A percentile compares a stretch with the other conserved stretches of the same genome.
These are phyloP conservation scores for Calycina herbarum DNA, from an alignment of 2,329 filamentous ascomycete species.

Conservation along the genomic window DNA sequence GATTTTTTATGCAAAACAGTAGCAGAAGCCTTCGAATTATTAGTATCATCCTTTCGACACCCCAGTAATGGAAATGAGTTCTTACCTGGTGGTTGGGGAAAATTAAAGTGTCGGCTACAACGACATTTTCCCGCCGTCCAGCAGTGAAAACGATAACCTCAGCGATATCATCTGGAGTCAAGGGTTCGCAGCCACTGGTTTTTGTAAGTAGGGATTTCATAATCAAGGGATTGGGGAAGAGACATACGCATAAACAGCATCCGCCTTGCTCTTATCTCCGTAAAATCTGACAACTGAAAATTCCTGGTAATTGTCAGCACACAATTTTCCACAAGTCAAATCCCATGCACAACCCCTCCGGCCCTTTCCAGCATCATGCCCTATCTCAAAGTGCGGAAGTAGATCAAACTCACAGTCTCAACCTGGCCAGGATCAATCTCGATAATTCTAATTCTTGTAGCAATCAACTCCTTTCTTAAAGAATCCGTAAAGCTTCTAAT, in stretches of 20 bases:
- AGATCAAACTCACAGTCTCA: slow-evolving; percentile 63
- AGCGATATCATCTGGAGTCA: slow-evolving; percentile 88
- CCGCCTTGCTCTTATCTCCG: slow-evolving; percentile 85
- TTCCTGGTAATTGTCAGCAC: slow-evolving; percentile 50
- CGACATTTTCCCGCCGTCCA: slow-evolving; percentile 83
- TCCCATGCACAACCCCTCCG: not conserved
- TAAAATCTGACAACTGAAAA: slow-evolving; percentile 88
- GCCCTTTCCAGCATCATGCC: too few relatives aligned
- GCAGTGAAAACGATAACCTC: slow-evolving; percentile 87
- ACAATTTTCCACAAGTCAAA: not conserved
- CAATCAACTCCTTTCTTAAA: slow-evolving; percentile 78
- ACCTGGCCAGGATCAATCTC: slow-evolving; percentile 91
- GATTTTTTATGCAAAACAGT: slow-evolving; percentile 47
- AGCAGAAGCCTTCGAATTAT: slow-evolving; percentile 40
- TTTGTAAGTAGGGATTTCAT: not conserved
- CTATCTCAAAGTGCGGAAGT: not conserved
- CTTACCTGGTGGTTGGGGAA: slow-evolving; percentile 88
- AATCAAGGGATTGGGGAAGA: not conserved
- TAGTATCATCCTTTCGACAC: slow-evolving; percentile 27
- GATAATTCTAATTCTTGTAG: slow-evolving; percentile 78
- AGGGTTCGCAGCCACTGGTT: slow-evolving; percentile 69
- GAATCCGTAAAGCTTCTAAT: slow-evolving; percentile 82
- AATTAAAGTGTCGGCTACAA: slow-evolving; percentile 82
- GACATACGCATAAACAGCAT: slow-evolving; percentile 80
- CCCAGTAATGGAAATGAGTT: not conserved